These are phyloP conservation scores for Neohortaea acidophila DNA, from an alignment of 495 filamentous ascomycete species.

Conservation along the genomic window DNA sequence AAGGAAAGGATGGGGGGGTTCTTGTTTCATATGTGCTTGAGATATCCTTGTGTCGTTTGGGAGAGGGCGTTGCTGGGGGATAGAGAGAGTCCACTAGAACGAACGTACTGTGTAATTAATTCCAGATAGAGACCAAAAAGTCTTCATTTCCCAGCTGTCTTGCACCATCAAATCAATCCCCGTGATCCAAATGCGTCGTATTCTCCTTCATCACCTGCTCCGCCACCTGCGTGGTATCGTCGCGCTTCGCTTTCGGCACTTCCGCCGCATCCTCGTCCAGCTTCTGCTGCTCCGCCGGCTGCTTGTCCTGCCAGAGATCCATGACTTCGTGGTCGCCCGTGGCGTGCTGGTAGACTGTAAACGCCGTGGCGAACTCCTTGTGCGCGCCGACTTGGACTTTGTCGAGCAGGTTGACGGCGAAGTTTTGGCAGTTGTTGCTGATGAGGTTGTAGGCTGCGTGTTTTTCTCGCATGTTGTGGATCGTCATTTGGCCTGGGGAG, in stretches of 20 bases:
- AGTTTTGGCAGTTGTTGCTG: conserved; percentile 2
- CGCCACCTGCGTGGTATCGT: not conserved
- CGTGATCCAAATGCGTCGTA: conserved; percentile 1
- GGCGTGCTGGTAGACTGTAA: not conserved
- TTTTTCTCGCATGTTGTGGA: conserved; percentile 1
- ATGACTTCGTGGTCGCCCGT: not conserved
- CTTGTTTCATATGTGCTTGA: too few species aligned
- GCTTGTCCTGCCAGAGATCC: not conserved
- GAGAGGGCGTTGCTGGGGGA: too few species aligned
- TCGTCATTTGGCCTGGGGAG: not conserved
- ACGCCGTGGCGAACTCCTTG: not conserved
- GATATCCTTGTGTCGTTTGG: too few species aligned
- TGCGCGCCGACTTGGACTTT: not conserved
- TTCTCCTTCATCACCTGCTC: conserved; percentile 2
- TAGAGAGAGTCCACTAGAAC: too few species aligned
- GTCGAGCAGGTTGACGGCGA: conserved; percentile 1
- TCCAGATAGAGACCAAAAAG: too few species aligned
- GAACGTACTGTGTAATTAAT: too few species aligned
- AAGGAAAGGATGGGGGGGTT: too few species aligned
- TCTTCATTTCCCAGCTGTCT: too few species aligned
- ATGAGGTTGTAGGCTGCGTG: conserved; percentile 1
- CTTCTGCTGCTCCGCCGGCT: not conserved
- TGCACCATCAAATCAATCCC: not conserved
- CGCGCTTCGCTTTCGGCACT: not conserved
- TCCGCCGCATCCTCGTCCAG: not conserved